These are phyloP conservation scores for Circinella umbellata DNA, from an alignment of 371 early-diverging fungal species.

Conservation along the genomic window DNA sequence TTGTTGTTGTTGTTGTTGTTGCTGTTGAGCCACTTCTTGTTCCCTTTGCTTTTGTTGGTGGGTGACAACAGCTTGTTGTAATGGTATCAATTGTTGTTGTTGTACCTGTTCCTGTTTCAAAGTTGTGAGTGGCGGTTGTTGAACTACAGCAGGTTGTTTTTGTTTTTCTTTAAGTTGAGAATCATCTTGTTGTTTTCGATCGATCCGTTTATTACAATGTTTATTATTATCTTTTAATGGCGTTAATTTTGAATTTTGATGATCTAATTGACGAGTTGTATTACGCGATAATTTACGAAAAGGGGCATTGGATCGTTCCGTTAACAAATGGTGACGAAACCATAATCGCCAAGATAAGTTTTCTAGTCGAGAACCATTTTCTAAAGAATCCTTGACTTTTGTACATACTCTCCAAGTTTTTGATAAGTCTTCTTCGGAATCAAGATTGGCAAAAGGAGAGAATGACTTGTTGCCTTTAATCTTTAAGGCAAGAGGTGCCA, in stretches of 20 bases:
- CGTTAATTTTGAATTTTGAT: slow-evolving; percentile 24
- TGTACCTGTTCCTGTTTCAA: slow-evolving; percentile 8
- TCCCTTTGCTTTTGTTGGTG: not conserved
- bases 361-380: slow-evolving; percentile 86
- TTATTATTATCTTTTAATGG: slow-evolving; percentile 24
- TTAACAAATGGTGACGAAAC: slow-evolving; percentile 66
- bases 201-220: not conserved
- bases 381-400: slow-evolving; percentile 87
- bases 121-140: not conserved
- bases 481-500: slow-evolving; percentile 80
- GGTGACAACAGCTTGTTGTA: not conserved
- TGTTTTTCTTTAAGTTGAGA: not conserved
- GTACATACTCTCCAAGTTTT: slow-evolving; percentile 85
- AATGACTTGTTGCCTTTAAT: slow-evolving; percentile 80
- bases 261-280: slow-evolving; percentile 46
- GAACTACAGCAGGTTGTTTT: slow-evolving; percentile 6
- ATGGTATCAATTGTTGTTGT: slow-evolving; percentile 3
- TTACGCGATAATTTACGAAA: slow-evolving; percentile 43
- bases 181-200: slow-evolving; percentile 5
- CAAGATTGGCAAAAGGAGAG: slow-evolving; percentile 72
- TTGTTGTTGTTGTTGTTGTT: slow-evolving; percentile 12
- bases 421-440: slow-evolving; percentile 74
- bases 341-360: slow-evolving; percentile 90
- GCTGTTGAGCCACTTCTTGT: slow-evolving; percentile 10
- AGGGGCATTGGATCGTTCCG: slow-evolving; percentile 39